phyloP scores from a whole-genome alignment of 371 early-diverging fungal species.

The Lichtheimia ramosa region DNA sequence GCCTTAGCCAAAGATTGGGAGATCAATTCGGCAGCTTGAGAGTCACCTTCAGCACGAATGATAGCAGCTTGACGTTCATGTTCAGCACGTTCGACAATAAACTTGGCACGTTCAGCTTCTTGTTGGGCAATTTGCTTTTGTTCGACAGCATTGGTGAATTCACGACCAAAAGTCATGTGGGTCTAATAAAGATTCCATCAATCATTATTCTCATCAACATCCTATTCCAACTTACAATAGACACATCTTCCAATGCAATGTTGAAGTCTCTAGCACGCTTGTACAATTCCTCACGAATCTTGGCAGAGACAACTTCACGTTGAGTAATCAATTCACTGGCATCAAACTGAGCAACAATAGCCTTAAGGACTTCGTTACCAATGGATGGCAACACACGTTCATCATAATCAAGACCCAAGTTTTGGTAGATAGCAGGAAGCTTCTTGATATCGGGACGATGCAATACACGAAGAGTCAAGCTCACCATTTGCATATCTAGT shows the following conservation, averaged over 20 bases:
- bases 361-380: conserved; percentile 98
- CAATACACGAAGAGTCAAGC: conserved; percentile 91
- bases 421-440: conserved; percentile 87
- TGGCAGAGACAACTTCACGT: conserved; percentile 93
- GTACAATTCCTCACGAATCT: conserved; percentile 92
- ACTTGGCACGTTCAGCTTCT: conserved; percentile 97
- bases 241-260: conserved; percentile 96
- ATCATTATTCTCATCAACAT: not conserved
- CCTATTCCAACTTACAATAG: conserved; percentile 70
- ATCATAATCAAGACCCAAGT: conserved; percentile 94
- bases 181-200: conserved; percentile 54
- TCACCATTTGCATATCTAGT: conserved; percentile 88
- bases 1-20: conserved; percentile 86
- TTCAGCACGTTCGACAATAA: conserved; percentile 93
- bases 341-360: conserved; percentile 98
- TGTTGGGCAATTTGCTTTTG: conserved; percentile 94
- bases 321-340: conserved; percentile 97
- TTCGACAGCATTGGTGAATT: conserved; percentile 93
- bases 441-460: conserved; percentile 85
- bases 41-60: conserved; percentile 98
- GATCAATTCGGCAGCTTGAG: conserved; percentile 89
- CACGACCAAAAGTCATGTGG: conserved; percentile 95
- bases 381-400: conserved; percentile 97
- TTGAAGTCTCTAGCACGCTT: conserved; percentile 94
- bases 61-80: conserved; percentile 97